Evolutionary conservation across 1,284 basidiomycete genomes (phyloP).

Genomic region (Ceratobasidium sp.): DNA sequence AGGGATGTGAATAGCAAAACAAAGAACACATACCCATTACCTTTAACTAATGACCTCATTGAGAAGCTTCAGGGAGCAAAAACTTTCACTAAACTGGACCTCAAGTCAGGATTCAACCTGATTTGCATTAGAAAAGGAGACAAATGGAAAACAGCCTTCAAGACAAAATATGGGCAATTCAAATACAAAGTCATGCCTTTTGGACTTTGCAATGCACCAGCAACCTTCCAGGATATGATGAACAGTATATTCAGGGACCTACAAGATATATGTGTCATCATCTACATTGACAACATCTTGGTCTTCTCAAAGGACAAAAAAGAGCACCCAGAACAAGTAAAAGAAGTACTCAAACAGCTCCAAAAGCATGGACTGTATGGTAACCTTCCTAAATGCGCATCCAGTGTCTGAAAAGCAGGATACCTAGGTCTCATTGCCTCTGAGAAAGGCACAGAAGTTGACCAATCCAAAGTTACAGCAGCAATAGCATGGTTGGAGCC

Average conservation of each 20-base stretch:
- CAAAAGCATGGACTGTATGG: background rate
- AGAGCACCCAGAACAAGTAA: background rate
- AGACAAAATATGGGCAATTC: constrained; percentile 50
- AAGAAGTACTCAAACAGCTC: background rate
- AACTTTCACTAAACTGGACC: constrained; percentile 47
- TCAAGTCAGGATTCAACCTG: constrained; percentile 46
- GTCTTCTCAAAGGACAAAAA: background rate
- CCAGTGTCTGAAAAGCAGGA: background rate
- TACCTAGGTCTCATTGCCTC: background rate
- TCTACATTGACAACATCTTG: background rate
- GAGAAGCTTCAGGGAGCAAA: background rate
- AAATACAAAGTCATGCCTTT: constrained; percentile 53
- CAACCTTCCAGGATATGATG: too few species aligned
- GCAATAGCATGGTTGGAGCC: background rate
- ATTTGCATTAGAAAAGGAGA: constrained; percentile 45
- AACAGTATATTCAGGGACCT: too few species aligned
- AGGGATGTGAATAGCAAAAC: too few species aligned
- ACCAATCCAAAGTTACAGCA: background rate
- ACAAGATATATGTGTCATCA: too few species aligned
- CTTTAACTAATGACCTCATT: too few species aligned
- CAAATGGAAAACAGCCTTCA: constrained; percentile 51
- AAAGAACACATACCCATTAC: too few species aligned
- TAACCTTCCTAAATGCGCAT: background rate
- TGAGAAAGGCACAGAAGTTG: background rate
- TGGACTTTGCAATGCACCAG: too few species aligned